A percentile compares a stretch with the other conserved stretches of the same genome.
These are phyloP conservation scores for Stemphylium lycopersici DNA, from an alignment of 2,329 filamentous ascomycete species.

Conservation along the genomic window DNA sequence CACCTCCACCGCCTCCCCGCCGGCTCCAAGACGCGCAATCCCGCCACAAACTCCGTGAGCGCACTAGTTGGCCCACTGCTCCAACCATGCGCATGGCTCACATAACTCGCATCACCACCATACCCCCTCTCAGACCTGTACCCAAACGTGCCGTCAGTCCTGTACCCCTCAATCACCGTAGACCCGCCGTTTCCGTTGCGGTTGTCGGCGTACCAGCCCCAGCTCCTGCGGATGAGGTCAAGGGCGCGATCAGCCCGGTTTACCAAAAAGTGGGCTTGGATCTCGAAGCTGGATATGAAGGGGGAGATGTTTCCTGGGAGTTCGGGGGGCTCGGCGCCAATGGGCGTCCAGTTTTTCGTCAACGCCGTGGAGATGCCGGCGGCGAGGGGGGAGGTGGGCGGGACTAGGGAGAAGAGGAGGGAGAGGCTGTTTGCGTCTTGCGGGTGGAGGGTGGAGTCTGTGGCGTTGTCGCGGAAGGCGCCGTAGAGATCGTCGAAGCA, in stretches of 20 bases:
- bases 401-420: slow-evolving; percentile 30
- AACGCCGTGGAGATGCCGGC: slow-evolving; percentile 21
- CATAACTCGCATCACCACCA: slow-evolving; percentile 41
- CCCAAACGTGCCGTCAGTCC: slow-evolving; percentile 47
- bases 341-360: slow-evolving; percentile 32
- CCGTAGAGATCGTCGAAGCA: slow-evolving; percentile 10
- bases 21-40: slow-evolving; percentile 8
- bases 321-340: slow-evolving; percentile 43
- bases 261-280: slow-evolving; percentile 42
- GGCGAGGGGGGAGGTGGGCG: slow-evolving; percentile 12
- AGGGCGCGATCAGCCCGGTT: slow-evolving; percentile 30
- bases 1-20: slow-evolving; percentile 36
- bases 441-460: slow-evolving; percentile 20
- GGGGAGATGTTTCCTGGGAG: slow-evolving; percentile 48
- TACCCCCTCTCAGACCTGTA: slow-evolving; percentile 44
- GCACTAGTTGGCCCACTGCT: slow-evolving; percentile 31
- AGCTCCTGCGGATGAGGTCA: slow-evolving; percentile 37
- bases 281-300: slow-evolving; percentile 45
- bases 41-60: slow-evolving; percentile 16
- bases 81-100: slow-evolving; percentile 48
- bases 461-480: slow-evolving; percentile 28
- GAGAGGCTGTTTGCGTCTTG: slow-evolving; percentile 34
- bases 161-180: slow-evolving; percentile 48
- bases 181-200: slow-evolving; percentile 43
- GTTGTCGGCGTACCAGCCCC: slow-evolving; percentile 38